Base-by-base conservation (phyloP, 1,284 basidiomycete genomes). In the Ustilago shanxiensis region DNA sequence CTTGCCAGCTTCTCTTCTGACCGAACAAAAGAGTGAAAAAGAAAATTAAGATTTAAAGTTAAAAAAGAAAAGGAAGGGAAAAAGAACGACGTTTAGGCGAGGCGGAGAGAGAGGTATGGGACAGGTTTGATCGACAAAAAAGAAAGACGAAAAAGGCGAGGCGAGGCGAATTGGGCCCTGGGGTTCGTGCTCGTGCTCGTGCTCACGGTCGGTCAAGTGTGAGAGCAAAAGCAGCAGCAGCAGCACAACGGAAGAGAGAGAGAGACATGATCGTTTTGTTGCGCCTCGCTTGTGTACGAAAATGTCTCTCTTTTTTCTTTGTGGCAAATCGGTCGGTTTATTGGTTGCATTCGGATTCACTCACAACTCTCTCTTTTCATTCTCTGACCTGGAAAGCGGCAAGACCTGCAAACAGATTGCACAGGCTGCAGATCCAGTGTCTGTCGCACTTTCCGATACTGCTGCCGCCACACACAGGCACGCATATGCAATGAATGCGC, bases 101-200 rank as follows among this genome's bases (percentile, higher is more conserved):
- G 51, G 29, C 51, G 51, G 22, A 33, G 51, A 3, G 51, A 3
- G 51, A 22, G 26, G 28, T 26, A 29, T 20, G 31, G 51, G 18
- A 35, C 51, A 60, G 56, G 56, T 58, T 58, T 58, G 56, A 58
- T 58, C 56, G 44, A 58, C 56, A 58, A 26, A 28, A 33, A 16
- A 31, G 16, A 14, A 39, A 35, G 7, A 35, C 20, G 11, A 20
- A 53, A 13, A 35, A 22, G 20, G n/a, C 26, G 16, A 53, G 18
- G 5, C n/a, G 39, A 41, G n/a, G n/a, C n/a, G n/a, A n/a, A n/a
- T n/a, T n/a, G n/a, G n/a, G n/a, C n/a, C n/a, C n/a, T n/a, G n/a
- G n/a, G n/a, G n/a, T n/a, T n/a, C n/a, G n/a, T n/a, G n/a, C n/a
- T n/a, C n/a, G n/a, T n/a, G n/a, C n/a, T n/a, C n/a, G n/a, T 33